Evolutionary conservation across 345 rosid species (phyloP), one percentile per base, ranked within the genome.

Genomic region (Moringa oleifera): DNA sequence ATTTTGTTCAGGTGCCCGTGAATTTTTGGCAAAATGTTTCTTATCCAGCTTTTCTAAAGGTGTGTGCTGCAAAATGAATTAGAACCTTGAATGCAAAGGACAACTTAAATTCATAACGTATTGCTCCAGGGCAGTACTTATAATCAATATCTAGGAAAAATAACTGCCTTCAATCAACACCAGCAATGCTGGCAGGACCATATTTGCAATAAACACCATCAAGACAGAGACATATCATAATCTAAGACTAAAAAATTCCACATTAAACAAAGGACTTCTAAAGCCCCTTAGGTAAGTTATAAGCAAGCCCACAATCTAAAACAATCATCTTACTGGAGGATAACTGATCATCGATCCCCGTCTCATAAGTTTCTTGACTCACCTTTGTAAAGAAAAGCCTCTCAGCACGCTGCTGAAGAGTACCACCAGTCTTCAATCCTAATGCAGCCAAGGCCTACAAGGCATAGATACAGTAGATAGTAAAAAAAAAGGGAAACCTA

Each of bases 331-430:
- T 51, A 25, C 31, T 11, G 36, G 12, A 10, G 67, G 16, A 37
- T 28, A 57, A 41, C 31, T 58, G 18, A 36, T 20, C 15, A 59
- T 36, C 31, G 16, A 18, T 10, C 1, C 46, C 17, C 17, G 12
- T 41, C 13, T 41, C 16, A 9, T 4, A 41, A 28, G 8, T 41
- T 41, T 4, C 47, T n/a, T n/a, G 46, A 65, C 11, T 9, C 23
- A 91, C 95, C 99, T 95, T 91, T 21, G 91, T 85, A 57, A 91
- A 88, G 75, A 95, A 85, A 65, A 95, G 93, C 83, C 97, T 84
- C 81, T 91, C 96, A 0, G 94, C 97, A 51, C 96, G 91, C 78
- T 87, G 96, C 79, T 85, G 87, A 53, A 76, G 73, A 23, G 96
- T 91, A 51, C 99, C 97, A 53, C 97, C 99, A 75, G 83, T 77